A percentile compares a stretch with the other conserved stretches of the same genome.
These are phyloP conservation scores for Ogataea trehalophila DNA, from an alignment of 805 yeast genomes.

Conservation along the genomic window DNA sequence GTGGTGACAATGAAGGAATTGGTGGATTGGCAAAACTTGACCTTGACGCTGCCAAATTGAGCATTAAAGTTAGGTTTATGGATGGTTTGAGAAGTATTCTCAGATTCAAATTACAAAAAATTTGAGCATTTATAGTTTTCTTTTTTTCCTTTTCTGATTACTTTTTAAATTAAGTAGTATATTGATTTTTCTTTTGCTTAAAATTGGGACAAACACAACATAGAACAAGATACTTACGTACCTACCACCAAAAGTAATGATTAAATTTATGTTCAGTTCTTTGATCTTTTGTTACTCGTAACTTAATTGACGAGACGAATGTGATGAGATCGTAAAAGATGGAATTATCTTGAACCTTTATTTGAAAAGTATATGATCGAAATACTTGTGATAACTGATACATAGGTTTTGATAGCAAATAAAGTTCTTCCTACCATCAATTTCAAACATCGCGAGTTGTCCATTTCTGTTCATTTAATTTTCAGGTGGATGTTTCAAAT, in stretches of 20 bases:
- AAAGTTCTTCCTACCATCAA: conserved; percentile 83
- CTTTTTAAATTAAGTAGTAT: no score
- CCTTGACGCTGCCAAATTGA: conserved; percentile 21
- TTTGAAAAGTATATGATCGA: no score
- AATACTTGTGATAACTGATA: no score
- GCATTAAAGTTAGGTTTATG: conserved; percentile 9
- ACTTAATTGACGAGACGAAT: conserved; percentile 58
- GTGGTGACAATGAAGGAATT: conserved; percentile 19
- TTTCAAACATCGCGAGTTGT: conserved; percentile 74
- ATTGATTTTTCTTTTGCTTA: no score
- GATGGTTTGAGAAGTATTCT: conserved; percentile 5
- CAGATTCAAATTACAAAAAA: conserved; percentile 9
- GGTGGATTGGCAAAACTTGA: conserved; percentile 1
- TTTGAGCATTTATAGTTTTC: conserved; percentile 4
- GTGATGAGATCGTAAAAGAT: conserved; percentile 76
- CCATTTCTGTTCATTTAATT: conserved; percentile 82
- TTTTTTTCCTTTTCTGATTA: no score
- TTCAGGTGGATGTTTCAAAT: conserved; percentile 76
- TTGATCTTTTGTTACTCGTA: conserved; percentile 52
- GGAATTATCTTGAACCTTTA: no score
- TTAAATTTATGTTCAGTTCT: conserved; percentile 76
- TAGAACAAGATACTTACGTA: no score
- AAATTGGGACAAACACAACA: no score
- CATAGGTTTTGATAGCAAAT: conserved; percentile 87
- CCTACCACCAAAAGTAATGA: conserved; percentile 88